Conservation (phyloP, 352 stramenopile genomes). For the Ophiocytium majus region DNA sequence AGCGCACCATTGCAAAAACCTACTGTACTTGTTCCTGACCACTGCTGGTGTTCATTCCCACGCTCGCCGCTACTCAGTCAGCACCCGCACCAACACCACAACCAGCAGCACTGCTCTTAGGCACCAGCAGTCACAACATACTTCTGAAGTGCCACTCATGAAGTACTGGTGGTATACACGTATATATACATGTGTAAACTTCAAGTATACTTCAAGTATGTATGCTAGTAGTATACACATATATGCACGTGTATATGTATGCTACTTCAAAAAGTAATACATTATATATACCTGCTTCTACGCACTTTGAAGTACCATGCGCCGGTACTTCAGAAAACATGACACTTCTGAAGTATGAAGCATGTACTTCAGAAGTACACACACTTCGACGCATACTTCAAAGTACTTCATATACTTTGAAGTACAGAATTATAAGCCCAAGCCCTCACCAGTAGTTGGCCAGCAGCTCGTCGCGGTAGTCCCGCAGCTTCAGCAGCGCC, state of each 20-base stretch:
- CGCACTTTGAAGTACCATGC: background rate
- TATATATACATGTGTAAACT: background rate
- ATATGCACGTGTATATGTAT: too few species aligned
- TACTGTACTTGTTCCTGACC: too few species aligned
- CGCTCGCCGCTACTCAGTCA: too few species aligned
- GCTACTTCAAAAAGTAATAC: background rate
- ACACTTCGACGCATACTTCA: constrained; percentile 3
- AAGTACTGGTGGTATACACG: background rate
- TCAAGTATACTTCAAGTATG: background rate
- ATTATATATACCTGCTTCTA: background rate
- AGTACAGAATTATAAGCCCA: background rate
- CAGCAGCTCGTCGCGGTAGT: constrained; percentile 45
- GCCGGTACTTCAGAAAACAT: background rate
- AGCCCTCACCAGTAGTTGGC: constrained; percentile 46
- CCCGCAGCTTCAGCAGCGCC: constrained; percentile 21
- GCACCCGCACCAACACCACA: too few species aligned
- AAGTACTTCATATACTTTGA: background rate
- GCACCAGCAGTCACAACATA: too few species aligned
- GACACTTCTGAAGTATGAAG: background rate
- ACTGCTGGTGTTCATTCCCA: too few species aligned
- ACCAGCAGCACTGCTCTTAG: too few species aligned
- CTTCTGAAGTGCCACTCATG: too few species aligned
- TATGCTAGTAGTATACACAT: background rate
- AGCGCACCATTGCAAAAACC: too few species aligned
- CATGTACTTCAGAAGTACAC: background rate